Conservation (phyloP, 352 stramenopile genomes). For the Pythium coloratum region DNA sequence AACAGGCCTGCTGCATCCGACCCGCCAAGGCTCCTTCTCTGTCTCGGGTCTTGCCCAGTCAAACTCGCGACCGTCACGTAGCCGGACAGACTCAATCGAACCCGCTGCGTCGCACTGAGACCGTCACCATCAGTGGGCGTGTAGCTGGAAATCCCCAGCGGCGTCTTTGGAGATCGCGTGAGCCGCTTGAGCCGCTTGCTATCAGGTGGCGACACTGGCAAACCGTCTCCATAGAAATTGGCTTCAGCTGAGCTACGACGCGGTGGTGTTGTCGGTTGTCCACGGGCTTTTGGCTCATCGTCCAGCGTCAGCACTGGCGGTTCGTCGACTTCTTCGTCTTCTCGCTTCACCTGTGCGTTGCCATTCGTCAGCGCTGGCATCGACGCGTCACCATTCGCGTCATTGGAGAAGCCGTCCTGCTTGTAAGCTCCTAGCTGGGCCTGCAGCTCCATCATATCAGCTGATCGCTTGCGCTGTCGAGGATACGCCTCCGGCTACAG, state of each 20-base stretch:
- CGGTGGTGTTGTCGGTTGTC: constrained; percentile 16
- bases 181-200: constrained; percentile 23
- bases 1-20: neutral
- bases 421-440: neutral
- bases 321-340: constrained; percentile 17
- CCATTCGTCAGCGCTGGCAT: neutral
- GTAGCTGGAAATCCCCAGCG: constrained; percentile 41
- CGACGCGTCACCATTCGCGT: neutral
- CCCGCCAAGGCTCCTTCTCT: constrained; percentile 8
- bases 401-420: neutral
- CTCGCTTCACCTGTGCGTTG: neutral
- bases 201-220: constrained; percentile 21
- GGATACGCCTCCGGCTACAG: constrained; percentile 18
- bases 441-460: constrained; percentile 27
- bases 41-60: constrained; percentile 28
- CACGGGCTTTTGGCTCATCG: neutral
- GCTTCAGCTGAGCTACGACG: neutral
- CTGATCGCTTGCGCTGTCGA: constrained; percentile 27
- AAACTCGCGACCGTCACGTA: constrained; percentile 35
- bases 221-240: neutral
- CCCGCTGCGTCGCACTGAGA: constrained; percentile 59
- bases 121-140: constrained; percentile 26
- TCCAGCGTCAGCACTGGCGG: constrained; percentile 2
- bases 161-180: constrained; percentile 50
- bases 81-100: constrained; percentile 52